These are phyloP conservation scores for Gossypium lobatum DNA, from an alignment of 441 rosid species.

Conservation along the genomic window DNA sequence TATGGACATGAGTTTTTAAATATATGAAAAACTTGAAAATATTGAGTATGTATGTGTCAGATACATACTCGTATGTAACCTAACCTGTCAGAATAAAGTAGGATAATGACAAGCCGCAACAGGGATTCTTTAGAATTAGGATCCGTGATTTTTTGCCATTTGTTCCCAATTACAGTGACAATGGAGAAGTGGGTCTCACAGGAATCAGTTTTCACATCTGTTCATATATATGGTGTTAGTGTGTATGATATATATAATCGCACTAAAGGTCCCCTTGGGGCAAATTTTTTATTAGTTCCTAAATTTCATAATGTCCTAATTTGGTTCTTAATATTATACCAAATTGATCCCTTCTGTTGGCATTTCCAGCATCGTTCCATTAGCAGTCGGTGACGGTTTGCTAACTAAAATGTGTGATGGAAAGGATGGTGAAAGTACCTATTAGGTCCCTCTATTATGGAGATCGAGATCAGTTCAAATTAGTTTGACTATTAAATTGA, in stretches of 20 bases:
- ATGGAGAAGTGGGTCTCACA: neutral
- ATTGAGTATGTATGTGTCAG: no score
- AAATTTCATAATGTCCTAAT: neutral
- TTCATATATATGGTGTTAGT: neutral
- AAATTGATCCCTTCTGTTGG: neutral
- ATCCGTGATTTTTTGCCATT: neutral
- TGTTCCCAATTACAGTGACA: neutral
- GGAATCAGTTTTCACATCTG: neutral
- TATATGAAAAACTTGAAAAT: no score
- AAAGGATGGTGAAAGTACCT: no score
- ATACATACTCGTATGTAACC: no score
- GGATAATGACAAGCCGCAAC: no score
- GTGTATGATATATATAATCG: neutral
- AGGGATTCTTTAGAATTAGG: neutral
- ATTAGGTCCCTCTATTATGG: no score
- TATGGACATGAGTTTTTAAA: no score
- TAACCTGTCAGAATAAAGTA: no score
- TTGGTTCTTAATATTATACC: neutral
- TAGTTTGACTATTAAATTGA: no score
- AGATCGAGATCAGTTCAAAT: no score
- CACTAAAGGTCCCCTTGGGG: neutral
- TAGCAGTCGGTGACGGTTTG: neutral
- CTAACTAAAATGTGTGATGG: no score
- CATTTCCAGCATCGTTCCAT: neutral
- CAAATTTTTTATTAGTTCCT: neutral